Evolutionary conservation across 2,329 filamentous ascomycete genomes (phyloP).

Genomic region (Aspergillus pseudoglaucus): DNA sequence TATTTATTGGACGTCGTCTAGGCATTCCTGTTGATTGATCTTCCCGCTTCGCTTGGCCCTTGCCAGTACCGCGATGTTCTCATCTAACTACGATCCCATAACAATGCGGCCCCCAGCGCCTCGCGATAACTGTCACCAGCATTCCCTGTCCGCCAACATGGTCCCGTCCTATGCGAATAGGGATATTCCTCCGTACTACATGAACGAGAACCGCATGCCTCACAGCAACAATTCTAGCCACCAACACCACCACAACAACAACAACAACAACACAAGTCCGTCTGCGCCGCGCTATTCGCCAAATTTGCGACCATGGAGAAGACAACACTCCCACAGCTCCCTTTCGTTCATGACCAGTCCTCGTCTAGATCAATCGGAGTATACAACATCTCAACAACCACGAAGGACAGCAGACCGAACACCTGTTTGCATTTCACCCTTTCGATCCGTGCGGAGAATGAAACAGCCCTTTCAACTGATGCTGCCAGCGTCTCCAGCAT

Average conservation of each 20-base stretch:
- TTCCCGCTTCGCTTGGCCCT: slow-evolving; percentile 3
- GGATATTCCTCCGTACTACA: slow-evolving; percentile 13
- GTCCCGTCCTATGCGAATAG: slow-evolving; percentile 11
- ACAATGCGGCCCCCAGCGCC: slow-evolving; percentile 16
- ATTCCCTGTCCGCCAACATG: slow-evolving; percentile 13
- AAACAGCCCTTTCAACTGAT: slow-evolving; percentile 34
- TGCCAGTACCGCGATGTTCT: slow-evolving; percentile 21
- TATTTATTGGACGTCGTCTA: neutral
- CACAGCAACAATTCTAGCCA: slow-evolving; percentile 5
- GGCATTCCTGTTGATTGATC: slow-evolving; percentile 9
- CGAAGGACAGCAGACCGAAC: slow-evolving; percentile 22
- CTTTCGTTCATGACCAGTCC: slow-evolving; percentile 30
- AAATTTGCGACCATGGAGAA: slow-evolving; percentile 22
- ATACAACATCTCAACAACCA: slow-evolving; percentile 18
- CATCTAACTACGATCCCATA: slow-evolving; percentile 21
- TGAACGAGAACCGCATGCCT: slow-evolving; percentile 5
- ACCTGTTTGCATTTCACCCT: slow-evolving; percentile 27
- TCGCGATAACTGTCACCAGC: slow-evolving; percentile 10
- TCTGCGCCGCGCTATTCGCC: slow-evolving; percentile 18
- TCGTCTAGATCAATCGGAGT: slow-evolving; percentile 24
- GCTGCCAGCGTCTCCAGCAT: slow-evolving; percentile 28
- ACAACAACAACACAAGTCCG: neutral
- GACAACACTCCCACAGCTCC: slow-evolving; percentile 26
- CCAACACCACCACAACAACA: too few species aligned
- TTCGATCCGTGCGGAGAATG: slow-evolving; percentile 35